phyloP scores from a whole-genome alignment of 2,329 filamentous ascomycete species.

The Xylaria multiplex region DNA sequence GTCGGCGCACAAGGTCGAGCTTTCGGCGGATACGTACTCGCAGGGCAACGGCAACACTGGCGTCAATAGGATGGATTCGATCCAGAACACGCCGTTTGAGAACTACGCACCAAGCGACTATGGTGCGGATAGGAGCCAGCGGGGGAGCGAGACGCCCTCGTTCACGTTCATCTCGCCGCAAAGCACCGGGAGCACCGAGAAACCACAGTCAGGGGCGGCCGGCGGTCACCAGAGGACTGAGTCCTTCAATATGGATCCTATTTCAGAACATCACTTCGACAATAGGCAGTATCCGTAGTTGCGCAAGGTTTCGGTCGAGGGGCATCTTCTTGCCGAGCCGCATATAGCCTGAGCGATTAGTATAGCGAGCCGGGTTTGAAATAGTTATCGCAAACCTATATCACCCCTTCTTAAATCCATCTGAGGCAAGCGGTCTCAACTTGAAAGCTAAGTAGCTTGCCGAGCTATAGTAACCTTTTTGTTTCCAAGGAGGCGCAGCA shows the following conservation, averaged over 20 bases:
- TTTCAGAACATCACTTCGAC: conserved; percentile 23
- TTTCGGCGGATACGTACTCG: conserved; percentile 24
- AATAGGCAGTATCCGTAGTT: background rate
- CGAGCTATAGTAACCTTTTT: too few species aligned
- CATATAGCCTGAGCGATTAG: too few species aligned
- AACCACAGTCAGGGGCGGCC: background rate
- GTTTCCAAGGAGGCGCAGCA: too few species aligned
- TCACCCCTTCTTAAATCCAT: too few species aligned
- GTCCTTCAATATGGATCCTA: conserved; percentile 28
- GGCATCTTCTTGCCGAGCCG: background rate
- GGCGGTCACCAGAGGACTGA: conserved; percentile 25
- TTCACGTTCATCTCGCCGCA: conserved; percentile 29
- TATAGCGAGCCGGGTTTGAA: too few species aligned
- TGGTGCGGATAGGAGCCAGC: conserved; percentile 10
- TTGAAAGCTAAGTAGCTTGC: too few species aligned
- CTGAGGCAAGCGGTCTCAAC: too few species aligned
- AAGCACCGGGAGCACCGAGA: conserved; percentile 28
- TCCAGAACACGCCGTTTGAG: conserved; percentile 28
- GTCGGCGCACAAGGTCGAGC: conserved; percentile 37
- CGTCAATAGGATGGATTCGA: conserved; percentile 23
- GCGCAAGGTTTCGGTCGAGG: background rate
- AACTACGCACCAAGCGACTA: conserved; percentile 27
- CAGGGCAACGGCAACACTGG: conserved; percentile 4
- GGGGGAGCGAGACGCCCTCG: conserved; percentile 15
- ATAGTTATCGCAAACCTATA: too few species aligned